These are phyloP conservation scores for Xylaria scruposa DNA, from an alignment of 495 filamentous ascomycete genomes.

Conservation along the genomic window DNA sequence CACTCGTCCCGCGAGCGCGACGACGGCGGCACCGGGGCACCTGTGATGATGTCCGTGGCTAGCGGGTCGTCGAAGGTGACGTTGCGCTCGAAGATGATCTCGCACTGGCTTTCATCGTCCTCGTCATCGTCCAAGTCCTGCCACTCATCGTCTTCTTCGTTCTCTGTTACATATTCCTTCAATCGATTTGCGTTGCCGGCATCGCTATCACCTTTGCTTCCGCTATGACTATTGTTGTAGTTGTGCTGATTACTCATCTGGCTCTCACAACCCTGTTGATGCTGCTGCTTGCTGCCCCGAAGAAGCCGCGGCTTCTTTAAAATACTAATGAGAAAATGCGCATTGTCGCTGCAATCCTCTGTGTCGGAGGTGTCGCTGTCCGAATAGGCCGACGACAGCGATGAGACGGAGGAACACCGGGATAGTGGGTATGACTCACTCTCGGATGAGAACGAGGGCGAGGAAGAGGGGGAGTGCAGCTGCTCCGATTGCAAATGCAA, in stretches of 20 bases:
- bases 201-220: not conserved
- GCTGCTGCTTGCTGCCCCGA: not conserved
- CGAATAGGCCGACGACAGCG: constrained; percentile 13
- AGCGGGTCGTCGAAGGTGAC: constrained; percentile 20
- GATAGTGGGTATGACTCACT: constrained; percentile 9
- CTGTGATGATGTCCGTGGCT: constrained; percentile 14
- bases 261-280: not conserved
- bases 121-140: not conserved
- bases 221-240: not conserved
- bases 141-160: constrained; percentile 9
- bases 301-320: constrained; percentile 15
- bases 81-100: constrained; percentile 15
- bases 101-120: constrained; percentile 2
- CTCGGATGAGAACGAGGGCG: constrained; percentile 4
- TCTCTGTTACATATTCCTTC: no score
- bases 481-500: not conserved
- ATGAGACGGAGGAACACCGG: constrained; percentile 9
- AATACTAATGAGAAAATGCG: not conserved
- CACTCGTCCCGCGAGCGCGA: constrained; percentile 22
- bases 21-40: not conserved
- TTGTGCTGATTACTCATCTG: constrained; percentile 1
- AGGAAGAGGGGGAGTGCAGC: not conserved
- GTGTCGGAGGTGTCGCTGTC: constrained; percentile 1
- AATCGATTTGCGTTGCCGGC: not conserved
- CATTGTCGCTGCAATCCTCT: not conserved